Evolutionary conservation across 129 eudicot species (phyloP).

Genomic region (Flaveria brownii): DNA sequence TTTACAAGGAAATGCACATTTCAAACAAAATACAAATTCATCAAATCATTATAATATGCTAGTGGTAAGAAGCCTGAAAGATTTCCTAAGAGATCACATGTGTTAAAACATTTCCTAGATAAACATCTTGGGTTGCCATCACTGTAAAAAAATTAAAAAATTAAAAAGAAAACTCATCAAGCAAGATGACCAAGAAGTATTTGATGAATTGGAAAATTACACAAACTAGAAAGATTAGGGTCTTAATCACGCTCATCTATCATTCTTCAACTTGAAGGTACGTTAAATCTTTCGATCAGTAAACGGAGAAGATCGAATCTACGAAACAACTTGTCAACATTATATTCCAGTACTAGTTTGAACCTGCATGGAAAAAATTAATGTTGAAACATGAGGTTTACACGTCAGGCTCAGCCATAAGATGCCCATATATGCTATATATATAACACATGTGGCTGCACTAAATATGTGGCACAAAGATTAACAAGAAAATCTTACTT

Average conservation of each 20-base stretch:
- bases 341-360: background rate
- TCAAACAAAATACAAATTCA: background rate
- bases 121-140: no score
- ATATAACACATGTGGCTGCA: no score
- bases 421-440: no score
- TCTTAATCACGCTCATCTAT: background rate
- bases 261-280: background rate
- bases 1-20: background rate
- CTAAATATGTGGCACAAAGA: no score
- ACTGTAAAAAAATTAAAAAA: background rate
- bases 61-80: no score
- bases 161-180: background rate
- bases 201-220: background rate
- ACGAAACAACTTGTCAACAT: background rate
- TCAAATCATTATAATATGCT: no score
- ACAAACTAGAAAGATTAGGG: constrained; percentile 12
- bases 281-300: no score
- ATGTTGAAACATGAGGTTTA: background rate
- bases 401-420: no score
- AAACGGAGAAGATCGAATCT: no score
- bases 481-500: background rate
- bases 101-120: no score
- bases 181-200: background rate
- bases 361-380: background rate
- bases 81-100: no score